These are phyloP conservation scores for Typha latifolia DNA, from an alignment of 176 grass and related monocot genomes.

Conservation along the genomic window DNA sequence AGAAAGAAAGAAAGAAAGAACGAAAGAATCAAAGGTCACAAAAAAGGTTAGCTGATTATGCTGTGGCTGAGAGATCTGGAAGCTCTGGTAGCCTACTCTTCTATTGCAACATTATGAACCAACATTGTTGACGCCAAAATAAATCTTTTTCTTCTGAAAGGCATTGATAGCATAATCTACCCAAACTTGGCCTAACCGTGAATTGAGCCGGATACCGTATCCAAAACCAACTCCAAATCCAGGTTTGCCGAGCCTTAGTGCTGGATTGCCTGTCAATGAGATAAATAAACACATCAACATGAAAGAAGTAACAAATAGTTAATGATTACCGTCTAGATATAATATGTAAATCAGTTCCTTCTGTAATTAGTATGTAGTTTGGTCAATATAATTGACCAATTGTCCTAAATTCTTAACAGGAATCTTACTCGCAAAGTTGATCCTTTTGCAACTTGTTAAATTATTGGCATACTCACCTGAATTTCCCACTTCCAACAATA, in stretches of 20 bases:
- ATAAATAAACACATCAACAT: constrained; percentile 1
- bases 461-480: too few species aligned
- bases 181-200: constrained; percentile 62
- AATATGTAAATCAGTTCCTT: neutral
- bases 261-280: constrained; percentile 60
- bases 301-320: neutral
- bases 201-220: constrained; percentile 74
- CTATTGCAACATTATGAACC: constrained; percentile 29
- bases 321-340: neutral
- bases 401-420: too few species aligned
- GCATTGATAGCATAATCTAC: constrained; percentile 81
- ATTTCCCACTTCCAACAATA: too few species aligned
- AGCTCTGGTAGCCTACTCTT: neutral
- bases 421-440: too few species aligned
- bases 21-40: too few species aligned
- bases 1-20: too few species aligned
- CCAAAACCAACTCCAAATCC: constrained; percentile 80
- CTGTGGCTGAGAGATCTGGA: neutral
- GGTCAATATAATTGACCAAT: too few species aligned
- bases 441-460: too few species aligned
- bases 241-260: constrained; percentile 75
- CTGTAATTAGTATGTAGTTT: too few species aligned
- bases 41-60: neutral
- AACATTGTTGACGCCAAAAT: constrained; percentile 74
- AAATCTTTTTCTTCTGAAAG: constrained; percentile 72